Base-by-base conservation (phyloP, 768 basidiomycete genomes). In the Boletus patriciae region DNA sequence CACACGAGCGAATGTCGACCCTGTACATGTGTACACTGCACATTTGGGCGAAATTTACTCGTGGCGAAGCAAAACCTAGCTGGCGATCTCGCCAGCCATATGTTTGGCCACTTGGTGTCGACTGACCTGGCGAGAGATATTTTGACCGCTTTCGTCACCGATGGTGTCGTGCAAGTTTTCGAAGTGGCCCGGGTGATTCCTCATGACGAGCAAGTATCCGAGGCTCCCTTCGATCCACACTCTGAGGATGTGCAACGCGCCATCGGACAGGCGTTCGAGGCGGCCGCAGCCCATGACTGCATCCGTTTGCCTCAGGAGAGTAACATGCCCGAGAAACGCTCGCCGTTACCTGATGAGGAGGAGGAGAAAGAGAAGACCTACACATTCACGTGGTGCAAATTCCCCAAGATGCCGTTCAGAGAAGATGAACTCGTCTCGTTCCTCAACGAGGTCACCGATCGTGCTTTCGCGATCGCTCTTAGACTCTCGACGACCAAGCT, bases 31-130 rank as follows among this genome's bases (percentile, higher is more conserved):
- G n/a, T 43, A 16, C 19, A 51, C 41, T 43, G 50, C 50, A 23
- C 21, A 15, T 34, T 33, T 16, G 41, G 50, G 42, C 29, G 50
- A 23, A 19, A 7, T 6, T 13, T 21, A 19, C 31, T 43, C 27
- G 15, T 1, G 15, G 4, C 12, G 15, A 33, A 43, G 19, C 19
- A 23, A 18, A 19, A 33, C 29, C 10, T 51, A 18, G 50, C 50
- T 19, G 50, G 50, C 9, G 53, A 47, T 47, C 44, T 53, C n/a
- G 61, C 61, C 3, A 53, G 55, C 37, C 64, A 57, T 3, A 29
- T 53, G 6, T 52, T 58, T 33, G 57, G 57, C 27, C 52, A 44
- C 40, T 23, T 49, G 10, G 57, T 53, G 6, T 38, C 57, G 1
- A 45, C 51, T 4, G 52, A 43, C 27, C 13, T 53, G 19, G 47